Evolutionary conservation across 768 basidiomycete species (phyloP).

Genomic region (Holtermannia corniformis): DNA sequence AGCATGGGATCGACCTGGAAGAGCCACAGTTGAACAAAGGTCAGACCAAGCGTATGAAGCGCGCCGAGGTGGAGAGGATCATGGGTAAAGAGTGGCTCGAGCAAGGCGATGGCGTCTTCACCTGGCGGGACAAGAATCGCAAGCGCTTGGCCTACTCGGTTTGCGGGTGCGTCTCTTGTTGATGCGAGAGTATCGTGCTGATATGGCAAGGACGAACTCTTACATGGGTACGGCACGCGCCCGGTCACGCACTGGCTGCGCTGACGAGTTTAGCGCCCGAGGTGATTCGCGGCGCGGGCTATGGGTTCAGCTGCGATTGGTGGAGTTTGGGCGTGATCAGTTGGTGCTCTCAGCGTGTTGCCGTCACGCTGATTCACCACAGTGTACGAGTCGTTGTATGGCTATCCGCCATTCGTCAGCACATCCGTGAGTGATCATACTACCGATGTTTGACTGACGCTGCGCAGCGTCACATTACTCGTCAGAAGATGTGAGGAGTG

Average conservation of each 20-base stretch:
- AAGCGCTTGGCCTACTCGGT: conserved; percentile 59
- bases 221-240: conserved; percentile 55
- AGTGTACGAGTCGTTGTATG: conserved; percentile 87
- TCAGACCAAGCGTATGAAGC: conserved; percentile 69
- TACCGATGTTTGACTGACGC: conserved; percentile 15
- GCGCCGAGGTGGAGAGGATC: conserved; percentile 67
- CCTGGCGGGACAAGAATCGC: conserved; percentile 89
- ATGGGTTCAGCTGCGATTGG: conserved; percentile 93
- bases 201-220: conserved; percentile 34
- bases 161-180: conserved; percentile 33
- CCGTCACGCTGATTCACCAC: background rate
- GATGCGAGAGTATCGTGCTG: background rate
- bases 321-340: conserved; percentile 94
- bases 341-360: conserved; percentile 6
- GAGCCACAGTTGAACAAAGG: conserved; percentile 61
- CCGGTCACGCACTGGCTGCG: conserved; percentile 58
- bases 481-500: conserved; percentile 66
- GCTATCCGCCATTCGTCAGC: conserved; percentile 92
- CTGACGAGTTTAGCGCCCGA: conserved; percentile 36
- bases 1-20: conserved; percentile 91
- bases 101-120: conserved; percentile 73
- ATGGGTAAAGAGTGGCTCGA: conserved; percentile 59
- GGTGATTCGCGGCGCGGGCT: conserved; percentile 51
- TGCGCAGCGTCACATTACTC: conserved; percentile 73
- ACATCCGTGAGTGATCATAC: conserved; percentile 57